Base-by-base conservation (phyloP, 495 filamentous ascomycete genomes). In the Penicillium silybi region DNA sequence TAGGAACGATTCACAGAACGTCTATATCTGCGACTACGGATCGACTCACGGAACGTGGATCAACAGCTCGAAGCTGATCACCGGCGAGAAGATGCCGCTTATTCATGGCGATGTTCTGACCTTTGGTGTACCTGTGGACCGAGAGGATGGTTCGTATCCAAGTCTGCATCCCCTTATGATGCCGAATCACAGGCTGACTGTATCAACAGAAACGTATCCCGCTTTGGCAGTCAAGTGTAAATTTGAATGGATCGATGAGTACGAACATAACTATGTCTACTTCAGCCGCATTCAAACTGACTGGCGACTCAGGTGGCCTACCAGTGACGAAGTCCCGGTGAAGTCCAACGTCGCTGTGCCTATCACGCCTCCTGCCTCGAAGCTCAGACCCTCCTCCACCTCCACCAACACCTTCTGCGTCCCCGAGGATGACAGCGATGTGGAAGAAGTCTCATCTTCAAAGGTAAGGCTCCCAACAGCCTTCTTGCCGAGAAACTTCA, bases 11-110 rank as follows among this genome's bases (percentile, higher is more conserved):
- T 29, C 48, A 34, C 43, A 76, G 71, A 50, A 56, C 43, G 59
- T 80, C 32, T 71, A 70, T 17, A 67, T 83, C 42, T 49, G 63
- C 46, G 81, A 84, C 50, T 64, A 58, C 37, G 74, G 70, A n/a
- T 83, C 81, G 11, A 81, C 81, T 54, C 81, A 84, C 55, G 81
- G 81, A 7, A 84, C 81, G 6, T 80, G 60, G 48, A 34, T 84
- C 26, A 75, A 80, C 34, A 67, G 67, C n/a, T 47, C 56, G 17
- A 74, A 68, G 37, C 53, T 84, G 19, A 52, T 59, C 2, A 22
- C 55, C 8, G 62, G 71, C 6, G 58, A 78, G 49, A 50, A 66
- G 26, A 62, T 63, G 20, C 53, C 57, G 6, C 50, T 83, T n/a
- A 46, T 54, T 10, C 63, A 61, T 41, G 77, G 76, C 7, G 77